These are phyloP conservation scores for Phyllosticta citribraziliensis DNA, from an alignment of 2,329 filamentous ascomycete species.

Conservation along the genomic window DNA sequence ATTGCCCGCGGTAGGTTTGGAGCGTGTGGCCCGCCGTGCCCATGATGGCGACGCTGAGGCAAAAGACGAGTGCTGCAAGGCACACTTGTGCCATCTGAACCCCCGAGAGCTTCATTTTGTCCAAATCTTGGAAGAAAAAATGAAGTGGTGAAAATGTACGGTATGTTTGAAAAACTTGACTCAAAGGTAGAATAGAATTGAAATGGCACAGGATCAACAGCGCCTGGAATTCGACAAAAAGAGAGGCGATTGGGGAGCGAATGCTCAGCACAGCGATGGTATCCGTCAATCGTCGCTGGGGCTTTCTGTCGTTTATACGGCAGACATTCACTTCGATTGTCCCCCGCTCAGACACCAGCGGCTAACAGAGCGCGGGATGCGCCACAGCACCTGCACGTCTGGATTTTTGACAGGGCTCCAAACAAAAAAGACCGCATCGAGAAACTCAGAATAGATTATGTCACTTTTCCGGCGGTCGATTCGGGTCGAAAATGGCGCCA, in stretches of 20 bases:
- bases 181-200: background rate
- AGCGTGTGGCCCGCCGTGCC: slow-evolving; percentile 35
- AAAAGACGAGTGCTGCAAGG: slow-evolving; percentile 28
- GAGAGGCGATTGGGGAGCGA: background rate
- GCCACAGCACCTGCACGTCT: background rate
- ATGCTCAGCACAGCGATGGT: background rate
- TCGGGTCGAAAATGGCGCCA: background rate
- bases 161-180: background rate
- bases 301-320: background rate
- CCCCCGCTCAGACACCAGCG: background rate
- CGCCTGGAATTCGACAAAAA: background rate
- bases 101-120: slow-evolving; percentile 28
- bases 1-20: slow-evolving; percentile 33
- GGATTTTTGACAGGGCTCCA: background rate
- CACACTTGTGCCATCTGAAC: slow-evolving; percentile 25
- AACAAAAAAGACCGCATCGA: background rate
- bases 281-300: background rate
- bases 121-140: background rate
- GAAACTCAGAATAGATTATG: background rate
- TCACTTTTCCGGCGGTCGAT: background rate
- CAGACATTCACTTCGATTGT: background rate
- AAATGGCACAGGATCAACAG: background rate
- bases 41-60: slow-evolving; percentile 28
- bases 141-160: background rate
- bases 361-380: background rate